These are phyloP conservation scores for Fusarium sp. DNA, from an alignment of 2,329 filamentous ascomycete species.

Conservation along the genomic window DNA sequence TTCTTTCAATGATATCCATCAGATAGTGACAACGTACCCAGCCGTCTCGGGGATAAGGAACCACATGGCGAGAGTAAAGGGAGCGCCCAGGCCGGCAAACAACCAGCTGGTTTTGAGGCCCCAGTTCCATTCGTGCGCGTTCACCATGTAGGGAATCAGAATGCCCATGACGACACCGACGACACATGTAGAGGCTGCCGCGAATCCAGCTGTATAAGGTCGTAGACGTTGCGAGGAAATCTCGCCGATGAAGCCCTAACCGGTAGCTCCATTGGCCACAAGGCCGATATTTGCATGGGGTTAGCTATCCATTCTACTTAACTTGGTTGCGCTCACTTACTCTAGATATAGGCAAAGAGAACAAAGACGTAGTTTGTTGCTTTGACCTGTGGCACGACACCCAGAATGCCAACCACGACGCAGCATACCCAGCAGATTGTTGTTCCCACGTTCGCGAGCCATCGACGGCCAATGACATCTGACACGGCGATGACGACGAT, in stretches of 20 bases:
- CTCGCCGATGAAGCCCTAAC: neutral
- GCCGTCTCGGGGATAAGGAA: conserved; percentile 48
- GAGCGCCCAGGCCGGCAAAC: conserved; percentile 42
- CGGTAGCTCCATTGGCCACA: neutral
- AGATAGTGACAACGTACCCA: conserved; percentile 7
- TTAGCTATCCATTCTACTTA: neutral
- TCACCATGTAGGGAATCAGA: conserved; percentile 50
- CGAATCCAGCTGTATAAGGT: conserved; percentile 42
- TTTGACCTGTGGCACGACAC: neutral
- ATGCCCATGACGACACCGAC: conserved; percentile 43
- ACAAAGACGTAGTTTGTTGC: neutral
- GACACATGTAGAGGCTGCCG: conserved; percentile 42
- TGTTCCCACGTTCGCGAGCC: neutral
- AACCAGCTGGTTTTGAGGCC: conserved; percentile 50
- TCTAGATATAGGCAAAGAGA: neutral
- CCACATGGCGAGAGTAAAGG: conserved; percentile 45
- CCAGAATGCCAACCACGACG: neutral
- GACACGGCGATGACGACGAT: conserved; percentile 16
- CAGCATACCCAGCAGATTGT: neutral
- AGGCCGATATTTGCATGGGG: neutral
- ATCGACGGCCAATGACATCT: neutral
- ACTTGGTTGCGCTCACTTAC: neutral
- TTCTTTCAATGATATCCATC: neutral
- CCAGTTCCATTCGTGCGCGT: conserved; percentile 48
- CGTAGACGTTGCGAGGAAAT: conserved; percentile 13